Conservation (phyloP, 345 rosid species). For the Cardiospermum halicacabum region DNA sequence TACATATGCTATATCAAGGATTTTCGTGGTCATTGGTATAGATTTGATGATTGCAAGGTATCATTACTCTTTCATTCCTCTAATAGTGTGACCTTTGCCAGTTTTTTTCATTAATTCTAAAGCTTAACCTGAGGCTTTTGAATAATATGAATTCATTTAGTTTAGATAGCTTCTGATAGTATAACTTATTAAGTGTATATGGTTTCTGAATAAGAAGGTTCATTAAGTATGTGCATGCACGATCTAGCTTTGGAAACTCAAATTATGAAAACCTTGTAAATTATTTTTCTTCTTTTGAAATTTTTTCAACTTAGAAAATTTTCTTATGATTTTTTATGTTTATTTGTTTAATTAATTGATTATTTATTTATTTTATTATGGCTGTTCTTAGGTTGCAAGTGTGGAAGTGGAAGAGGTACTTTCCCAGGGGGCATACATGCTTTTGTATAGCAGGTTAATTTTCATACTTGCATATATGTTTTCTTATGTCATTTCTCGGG, state of each 20-base stretch:
- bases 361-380: too few species aligned
- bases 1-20: conserved; percentile 90
- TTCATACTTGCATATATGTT: neutral
- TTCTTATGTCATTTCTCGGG: neutral
- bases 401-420: conserved; percentile 85
- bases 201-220: too few species aligned
- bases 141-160: neutral
- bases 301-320: too few species aligned
- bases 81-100: neutral
- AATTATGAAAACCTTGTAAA: neutral
- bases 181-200: too few species aligned
- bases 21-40: conserved; percentile 74
- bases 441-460: conserved; percentile 83
- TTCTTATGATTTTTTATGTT: too few species aligned
- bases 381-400: conserved; percentile 49
- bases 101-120: neutral
- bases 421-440: conserved; percentile 96
- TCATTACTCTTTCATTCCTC: neutral
- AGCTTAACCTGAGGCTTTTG: neutral
- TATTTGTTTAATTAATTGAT: too few species aligned
- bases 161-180: too few species aligned
- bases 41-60: conserved; percentile 92
- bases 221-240: too few species aligned
- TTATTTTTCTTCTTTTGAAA: too few species aligned
- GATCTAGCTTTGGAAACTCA: too few species aligned